phyloP scores from a whole-genome alignment of 139 green algal genomes.

The Tetradesmus obliquus region DNA sequence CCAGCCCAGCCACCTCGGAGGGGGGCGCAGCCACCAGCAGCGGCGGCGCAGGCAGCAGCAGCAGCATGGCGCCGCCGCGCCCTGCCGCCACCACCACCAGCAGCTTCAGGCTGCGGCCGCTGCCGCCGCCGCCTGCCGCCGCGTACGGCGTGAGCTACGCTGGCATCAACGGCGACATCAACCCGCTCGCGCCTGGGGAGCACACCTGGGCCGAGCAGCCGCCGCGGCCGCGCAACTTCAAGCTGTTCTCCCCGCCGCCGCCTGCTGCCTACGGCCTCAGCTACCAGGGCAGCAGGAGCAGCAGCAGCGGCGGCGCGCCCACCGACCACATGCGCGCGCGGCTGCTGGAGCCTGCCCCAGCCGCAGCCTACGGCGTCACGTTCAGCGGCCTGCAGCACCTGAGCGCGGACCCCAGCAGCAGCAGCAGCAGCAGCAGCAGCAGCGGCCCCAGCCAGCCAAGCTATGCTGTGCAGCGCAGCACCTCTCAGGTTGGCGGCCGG shows the following conservation, averaged over 20 bases:
- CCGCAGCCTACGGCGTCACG: slow-evolving; percentile 11
- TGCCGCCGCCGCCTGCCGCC: neutral
- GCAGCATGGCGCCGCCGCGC: neutral
- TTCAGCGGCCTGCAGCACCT: slow-evolving; percentile 1
- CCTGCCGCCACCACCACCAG: neutral
- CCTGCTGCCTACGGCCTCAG: slow-evolving; percentile 18
- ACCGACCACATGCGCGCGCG: neutral
- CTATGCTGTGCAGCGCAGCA: neutral
- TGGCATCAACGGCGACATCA: slow-evolving; percentile 20
- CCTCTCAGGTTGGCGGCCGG: neutral
- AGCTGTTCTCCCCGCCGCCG: neutral
- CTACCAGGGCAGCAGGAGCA: neutral
- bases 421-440: neutral
- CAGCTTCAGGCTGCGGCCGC: neutral
- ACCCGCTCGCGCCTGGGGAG: neutral
- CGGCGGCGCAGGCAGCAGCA: neutral
- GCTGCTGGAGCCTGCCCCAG: neutral
- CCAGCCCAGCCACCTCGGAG: neutral
- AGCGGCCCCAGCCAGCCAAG: neutral
- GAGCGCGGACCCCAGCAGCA: neutral
- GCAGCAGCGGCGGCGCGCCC: neutral
- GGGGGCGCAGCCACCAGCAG: neutral
- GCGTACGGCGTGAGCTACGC: slow-evolving; percentile 15
- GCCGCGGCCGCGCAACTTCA: neutral
- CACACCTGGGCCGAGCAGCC: neutral